Conservation (phyloP, 2,329 filamentous ascomycete species). For the Fusarium bactridioides region DNA sequence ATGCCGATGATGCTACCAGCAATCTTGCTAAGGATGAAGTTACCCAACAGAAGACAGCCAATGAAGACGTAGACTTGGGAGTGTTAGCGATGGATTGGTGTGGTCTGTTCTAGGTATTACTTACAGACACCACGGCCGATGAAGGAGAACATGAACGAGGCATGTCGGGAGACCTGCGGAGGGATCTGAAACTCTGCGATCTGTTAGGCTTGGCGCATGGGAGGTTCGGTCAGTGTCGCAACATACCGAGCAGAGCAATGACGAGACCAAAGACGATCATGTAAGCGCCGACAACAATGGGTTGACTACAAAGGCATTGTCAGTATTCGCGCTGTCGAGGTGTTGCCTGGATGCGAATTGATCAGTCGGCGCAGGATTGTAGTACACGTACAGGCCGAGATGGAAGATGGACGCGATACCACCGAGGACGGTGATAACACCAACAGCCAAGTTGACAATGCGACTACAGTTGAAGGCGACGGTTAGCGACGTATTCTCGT, state of each 20-base stretch:
- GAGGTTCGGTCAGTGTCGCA: conserved; percentile 9
- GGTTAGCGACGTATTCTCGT: conserved; percentile 46
- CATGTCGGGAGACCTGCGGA: conserved; percentile 90
- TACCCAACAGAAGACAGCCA: conserved; percentile 82
- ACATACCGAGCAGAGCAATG: conserved; percentile 70
- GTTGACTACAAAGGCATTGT: conserved; percentile 32
- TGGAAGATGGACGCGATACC: conserved; percentile 78
- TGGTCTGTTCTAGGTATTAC: conserved; percentile 47
- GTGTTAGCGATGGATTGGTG: background rate
- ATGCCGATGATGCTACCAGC: conserved; percentile 81
- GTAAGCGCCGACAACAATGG: conserved; percentile 83
- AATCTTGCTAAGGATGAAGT: conserved; percentile 72
- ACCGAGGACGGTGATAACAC: conserved; percentile 85
- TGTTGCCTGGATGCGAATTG: background rate
- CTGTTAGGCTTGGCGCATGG: conserved; percentile 33
- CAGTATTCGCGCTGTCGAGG: conserved; percentile 13
- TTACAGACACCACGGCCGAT: conserved; percentile 92
- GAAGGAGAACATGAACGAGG: conserved; percentile 98
- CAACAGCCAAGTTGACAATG: conserved; percentile 90
- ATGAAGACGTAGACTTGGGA: conserved; percentile 91
- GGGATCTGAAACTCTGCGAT: conserved; percentile 88
- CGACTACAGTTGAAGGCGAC: conserved; percentile 66
- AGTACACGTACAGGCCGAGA: conserved; percentile 60
- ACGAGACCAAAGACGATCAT: conserved; percentile 89
- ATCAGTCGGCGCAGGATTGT: background rate